Percentiles rank a stretch among this genome's conserved stretches.
Conservation (phyloP, 495 filamentous ascomycete species). For the Neurospora cerealis region DNA sequence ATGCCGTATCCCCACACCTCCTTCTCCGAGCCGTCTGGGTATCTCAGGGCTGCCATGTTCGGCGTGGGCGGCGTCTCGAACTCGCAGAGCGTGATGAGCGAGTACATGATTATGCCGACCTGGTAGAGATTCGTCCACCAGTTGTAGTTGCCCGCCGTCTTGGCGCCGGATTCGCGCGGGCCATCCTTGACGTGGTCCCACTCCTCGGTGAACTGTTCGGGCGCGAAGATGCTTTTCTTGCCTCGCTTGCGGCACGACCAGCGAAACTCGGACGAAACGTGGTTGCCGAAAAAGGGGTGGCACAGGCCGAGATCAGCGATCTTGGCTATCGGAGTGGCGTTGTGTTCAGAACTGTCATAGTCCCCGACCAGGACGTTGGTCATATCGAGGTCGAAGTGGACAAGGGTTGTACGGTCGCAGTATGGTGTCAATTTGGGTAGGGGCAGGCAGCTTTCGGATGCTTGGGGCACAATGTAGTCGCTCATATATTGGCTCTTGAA, state of each 20-base stretch:
- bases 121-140: constrained; percentile 9
- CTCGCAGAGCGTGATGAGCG: constrained; percentile 1
- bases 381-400: constrained; percentile 7
- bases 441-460: not conserved
- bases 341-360: not conserved
- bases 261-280: no score
- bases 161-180: not conserved
- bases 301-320: constrained; percentile 5
- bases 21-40: not conserved
- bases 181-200: constrained; percentile 5
- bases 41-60: not conserved
- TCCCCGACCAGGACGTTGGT: constrained; percentile 5
- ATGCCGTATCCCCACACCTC: constrained; percentile 1
- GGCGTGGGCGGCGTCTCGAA: not conserved
- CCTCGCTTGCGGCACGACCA: not conserved
- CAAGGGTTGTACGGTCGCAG: not conserved
- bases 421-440: not conserved
- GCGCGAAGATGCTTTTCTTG: not conserved
- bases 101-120: constrained; percentile 5
- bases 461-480: not conserved
- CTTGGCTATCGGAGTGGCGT: not conserved
- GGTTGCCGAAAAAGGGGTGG: not conserved
- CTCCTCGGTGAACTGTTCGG: constrained; percentile 9
- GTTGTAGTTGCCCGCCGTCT: constrained; percentile 5
- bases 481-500: not conserved